phyloP scores from a whole-genome alignment of 2,329 filamentous ascomycete species.

The Talaromyces pinophilus region DNA sequence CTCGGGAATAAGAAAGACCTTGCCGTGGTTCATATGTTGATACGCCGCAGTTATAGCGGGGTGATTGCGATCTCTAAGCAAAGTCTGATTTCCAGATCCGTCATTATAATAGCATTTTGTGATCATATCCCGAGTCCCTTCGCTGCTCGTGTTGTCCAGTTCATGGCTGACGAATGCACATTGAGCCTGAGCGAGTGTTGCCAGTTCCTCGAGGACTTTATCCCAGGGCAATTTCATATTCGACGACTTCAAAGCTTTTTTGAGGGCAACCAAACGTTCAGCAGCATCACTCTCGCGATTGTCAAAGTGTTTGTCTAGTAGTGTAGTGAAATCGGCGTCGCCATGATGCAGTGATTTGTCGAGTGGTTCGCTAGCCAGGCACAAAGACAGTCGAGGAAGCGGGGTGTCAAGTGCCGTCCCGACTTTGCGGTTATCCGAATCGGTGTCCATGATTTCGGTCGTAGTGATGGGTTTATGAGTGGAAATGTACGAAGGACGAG shows the following conservation, averaged over 20 bases:
- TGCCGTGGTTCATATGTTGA: slow-evolving; percentile 70
- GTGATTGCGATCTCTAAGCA: slow-evolving; percentile 64
- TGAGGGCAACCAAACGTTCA: slow-evolving; percentile 62
- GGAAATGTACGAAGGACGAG: background rate
- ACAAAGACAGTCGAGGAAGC: slow-evolving; percentile 31
- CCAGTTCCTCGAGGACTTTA: slow-evolving; percentile 63
- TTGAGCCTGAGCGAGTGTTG: slow-evolving; percentile 63
- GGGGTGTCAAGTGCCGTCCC: background rate
- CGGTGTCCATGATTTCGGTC: slow-evolving; percentile 6
- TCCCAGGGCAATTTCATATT: slow-evolving; percentile 65
- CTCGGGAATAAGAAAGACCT: slow-evolving; percentile 68
- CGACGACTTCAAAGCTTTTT: slow-evolving; percentile 55
- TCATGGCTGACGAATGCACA: slow-evolving; percentile 66
- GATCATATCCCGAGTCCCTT: slow-evolving; percentile 64
- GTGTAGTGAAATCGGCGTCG: slow-evolving; percentile 30
- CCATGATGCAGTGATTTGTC: slow-evolving; percentile 29
- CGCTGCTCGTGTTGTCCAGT: slow-evolving; percentile 61
- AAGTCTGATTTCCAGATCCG: slow-evolving; percentile 54
- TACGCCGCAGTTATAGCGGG: slow-evolving; percentile 66
- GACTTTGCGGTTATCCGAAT: background rate
- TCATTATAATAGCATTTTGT: slow-evolving; percentile 68
- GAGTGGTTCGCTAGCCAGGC: slow-evolving; percentile 29
- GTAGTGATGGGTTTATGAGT: background rate
- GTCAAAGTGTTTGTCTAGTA: slow-evolving; percentile 36
- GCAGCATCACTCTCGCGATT: slow-evolving; percentile 43